Base-by-base conservation (phyloP, 495 filamentous ascomycete genomes). In the Trichoderma asperelloides region DNA sequence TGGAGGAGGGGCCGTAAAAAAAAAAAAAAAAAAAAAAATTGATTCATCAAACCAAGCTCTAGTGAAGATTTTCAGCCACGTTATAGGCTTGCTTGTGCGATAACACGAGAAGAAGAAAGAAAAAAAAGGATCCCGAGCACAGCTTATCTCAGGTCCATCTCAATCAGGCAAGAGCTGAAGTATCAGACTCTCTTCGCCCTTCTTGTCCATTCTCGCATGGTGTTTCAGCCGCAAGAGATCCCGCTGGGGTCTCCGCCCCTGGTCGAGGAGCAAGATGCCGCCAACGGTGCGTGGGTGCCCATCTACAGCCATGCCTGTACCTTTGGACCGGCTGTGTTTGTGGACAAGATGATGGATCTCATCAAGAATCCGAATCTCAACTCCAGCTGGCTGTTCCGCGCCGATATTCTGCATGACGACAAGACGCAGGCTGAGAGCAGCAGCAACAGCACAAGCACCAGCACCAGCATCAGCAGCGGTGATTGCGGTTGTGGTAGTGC, bases 361-460 rank as follows among this genome's bases (percentile, higher is more conserved):
- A 83, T 96, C 70, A 81, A 81, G 62, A 96, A 96, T 74, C 93
- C 93, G 9, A 96, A 96, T 68, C 84, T 94, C 80, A 94, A 90
- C 69, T 91, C 90, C 3, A 88, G 82, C 18, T 88, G 88, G 80
- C 82, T 97, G 3, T 92, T 96, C 73, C 86, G 94, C 25, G 93
- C 93, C 13, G 93, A 97, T 76, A 91, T 97, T 60, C 81, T 91
- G 30, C 81, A 89, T 69, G 71, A 78, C 76, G 57, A 70, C 68
- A 69, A 84, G 69, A 68, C 70, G 68, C 13, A 66, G 21, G 45
- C 65, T 30, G n/a, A 12, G 68, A 37, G 21, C 62, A n/a, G 60
- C 39, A 25, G 16, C 65, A 65, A 65, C 68, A 51, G 6, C 16
- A n/a, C 45, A 6, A 18, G 15, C 45, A 49, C 16, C 16, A 49